Percentiles rank a stretch among this genome's conserved stretches.
These are phyloP conservation scores for Fusarium pininemorale DNA, from an alignment of 2,329 filamentous ascomycete species.

Conservation along the genomic window DNA sequence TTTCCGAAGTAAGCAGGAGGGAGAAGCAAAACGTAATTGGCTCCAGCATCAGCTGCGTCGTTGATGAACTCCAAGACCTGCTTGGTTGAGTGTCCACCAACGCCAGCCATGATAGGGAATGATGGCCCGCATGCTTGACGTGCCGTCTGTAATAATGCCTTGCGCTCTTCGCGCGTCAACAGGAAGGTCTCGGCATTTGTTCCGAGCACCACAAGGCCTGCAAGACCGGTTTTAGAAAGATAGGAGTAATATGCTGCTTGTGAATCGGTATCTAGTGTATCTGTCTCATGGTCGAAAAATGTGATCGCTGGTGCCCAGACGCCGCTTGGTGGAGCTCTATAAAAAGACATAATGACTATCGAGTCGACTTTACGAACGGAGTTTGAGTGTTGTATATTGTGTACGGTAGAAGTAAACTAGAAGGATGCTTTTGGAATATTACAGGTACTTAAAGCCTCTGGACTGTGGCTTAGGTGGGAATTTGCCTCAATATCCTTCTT, in stretches of 20 bases:
- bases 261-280: slow-evolving; percentile 57
- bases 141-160: slow-evolving; percentile 64
- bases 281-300: slow-evolving; percentile 60
- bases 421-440: not conserved
- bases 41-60: slow-evolving; percentile 69
- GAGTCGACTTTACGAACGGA: not conserved
- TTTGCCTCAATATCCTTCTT: not conserved
- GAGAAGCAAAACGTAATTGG: slow-evolving; percentile 69
- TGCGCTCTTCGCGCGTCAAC: slow-evolving; percentile 66
- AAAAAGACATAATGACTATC: slow-evolving; percentile 18
- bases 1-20: slow-evolving; percentile 73
- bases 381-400: not conserved
- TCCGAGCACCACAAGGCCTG: slow-evolving; percentile 63
- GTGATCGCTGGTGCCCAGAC: slow-evolving; percentile 65
- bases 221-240: slow-evolving; percentile 58
- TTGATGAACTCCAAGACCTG: slow-evolving; percentile 68
- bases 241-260: slow-evolving; percentile 63
- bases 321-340: slow-evolving; percentile 43
- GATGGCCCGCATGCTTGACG: slow-evolving; percentile 83
- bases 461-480: not conserved
- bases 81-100: slow-evolving; percentile 70
- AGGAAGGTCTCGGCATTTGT: slow-evolving; percentile 67
- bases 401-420: not conserved
- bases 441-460: slow-evolving; percentile 31
- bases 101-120: slow-evolving; percentile 83